Evolutionary conservation across 257 asterid genomes (phyloP), one percentile per base, ranked within the genome.

Genomic region (Oldenlandia corymbosa): DNA sequence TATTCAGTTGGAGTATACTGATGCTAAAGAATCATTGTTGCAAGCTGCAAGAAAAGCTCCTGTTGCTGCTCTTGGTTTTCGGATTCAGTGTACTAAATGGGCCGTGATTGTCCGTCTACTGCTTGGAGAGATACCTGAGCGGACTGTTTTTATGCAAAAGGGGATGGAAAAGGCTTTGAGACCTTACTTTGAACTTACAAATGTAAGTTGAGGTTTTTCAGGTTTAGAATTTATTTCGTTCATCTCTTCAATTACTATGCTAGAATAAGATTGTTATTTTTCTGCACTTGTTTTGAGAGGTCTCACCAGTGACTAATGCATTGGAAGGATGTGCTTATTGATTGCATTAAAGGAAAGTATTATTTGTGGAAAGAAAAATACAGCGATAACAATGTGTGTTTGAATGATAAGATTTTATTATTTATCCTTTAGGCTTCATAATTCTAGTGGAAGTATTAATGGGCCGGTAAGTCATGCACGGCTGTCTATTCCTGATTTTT

Each of bases 21-120:
- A 91, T 83, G 96, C 98, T 60, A 91, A 88, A 71, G 98, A 91
- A 60, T 84, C 95, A 64, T 95, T 91, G 60, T 87, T 91, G 71
- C 98, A 91, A 91, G 98, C 94, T 64, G 95, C 96, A 52, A 72
- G 94, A 62, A 91, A 91, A 78, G 96, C 98, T 54, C 98, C 98
- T 55, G 64, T 71, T 54, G 90, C 95, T 57, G 96, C 98, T 71
- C 85, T 88, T 65, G 91, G 92, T 64, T 88, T 91, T 75, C 84
- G 95, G 49, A 77, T 86, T 65, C 86, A 73, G 60, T 91, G 98
- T 84, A 91, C 87, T 66, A 91, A 88, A 72, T 91, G 98, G 96
- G 96, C 98, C 59, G 89, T 91, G 62, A 83, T 88, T 51, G 96
- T 91, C 43, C 95, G 98, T 23, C 74, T 91, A 65, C 82, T 91